Evolutionary conservation across 2,329 filamentous ascomycete species (phyloP).

Genomic region (Fusarium papillatum): DNA sequence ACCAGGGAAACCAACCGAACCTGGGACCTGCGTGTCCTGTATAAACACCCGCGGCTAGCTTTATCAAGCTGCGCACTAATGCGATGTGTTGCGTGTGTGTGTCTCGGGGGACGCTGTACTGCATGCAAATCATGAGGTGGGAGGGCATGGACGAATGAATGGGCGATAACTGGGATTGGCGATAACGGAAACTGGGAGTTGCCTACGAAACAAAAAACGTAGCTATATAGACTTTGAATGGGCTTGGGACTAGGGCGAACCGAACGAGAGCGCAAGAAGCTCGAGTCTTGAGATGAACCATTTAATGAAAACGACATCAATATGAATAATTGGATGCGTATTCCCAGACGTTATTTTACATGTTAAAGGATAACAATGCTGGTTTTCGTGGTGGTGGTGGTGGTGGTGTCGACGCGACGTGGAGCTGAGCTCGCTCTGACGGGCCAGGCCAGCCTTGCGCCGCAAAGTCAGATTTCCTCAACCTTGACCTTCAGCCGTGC

Average conservation of each 20-base stretch:
- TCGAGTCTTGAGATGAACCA: slow-evolving; percentile 39
- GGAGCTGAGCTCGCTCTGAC: slow-evolving; percentile 35
- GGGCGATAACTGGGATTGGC: slow-evolving; percentile 33
- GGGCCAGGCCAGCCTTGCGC: slow-evolving; percentile 43
- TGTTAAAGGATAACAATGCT: too few relatives aligned
- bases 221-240: slow-evolving; percentile 41
- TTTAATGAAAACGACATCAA: slow-evolving; percentile 45
- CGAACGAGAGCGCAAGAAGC: slow-evolving; percentile 23
- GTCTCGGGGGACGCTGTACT: slow-evolving; percentile 23
- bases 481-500: slow-evolving; percentile 35
- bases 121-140: slow-evolving; percentile 38
- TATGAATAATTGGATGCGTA: neutral
- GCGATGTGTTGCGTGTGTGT: slow-evolving; percentile 37
- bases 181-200: slow-evolving; percentile 29
- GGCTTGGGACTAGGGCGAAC: slow-evolving; percentile 31
- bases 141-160: neutral
- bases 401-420: slow-evolving; percentile 10
- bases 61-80: slow-evolving; percentile 44
- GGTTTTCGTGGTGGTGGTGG: neutral
- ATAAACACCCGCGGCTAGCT: slow-evolving; percentile 40
- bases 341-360: too few relatives aligned
- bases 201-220: slow-evolving; percentile 19
- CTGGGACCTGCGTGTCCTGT: slow-evolving; percentile 40
- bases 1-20: slow-evolving; percentile 17
- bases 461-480: slow-evolving; percentile 39